These are phyloP conservation scores for Rhodamnia rubescens DNA, from an alignment of 345 rosid genomes.

Conservation along the genomic window DNA sequence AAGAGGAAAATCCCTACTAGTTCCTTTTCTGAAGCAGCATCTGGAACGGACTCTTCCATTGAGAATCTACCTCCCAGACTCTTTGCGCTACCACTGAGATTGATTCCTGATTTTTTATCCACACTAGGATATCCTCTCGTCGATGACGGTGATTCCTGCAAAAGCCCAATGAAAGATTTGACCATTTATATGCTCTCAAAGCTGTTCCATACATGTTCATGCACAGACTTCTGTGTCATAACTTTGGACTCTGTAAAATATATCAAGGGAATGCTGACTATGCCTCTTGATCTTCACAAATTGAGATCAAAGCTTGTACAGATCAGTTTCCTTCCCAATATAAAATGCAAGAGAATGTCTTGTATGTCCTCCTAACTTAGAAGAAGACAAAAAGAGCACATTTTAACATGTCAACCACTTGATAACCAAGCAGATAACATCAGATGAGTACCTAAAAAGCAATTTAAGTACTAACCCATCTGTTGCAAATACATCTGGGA, in stretches of 20 bases:
- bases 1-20: conserved; percentile 28
- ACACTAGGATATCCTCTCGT: conserved; percentile 10
- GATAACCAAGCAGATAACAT: neutral
- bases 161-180: neutral
- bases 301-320: neutral
- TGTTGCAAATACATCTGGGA: neutral
- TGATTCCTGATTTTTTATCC: conserved; percentile 7
- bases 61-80: conserved; percentile 29
- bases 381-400: neutral
- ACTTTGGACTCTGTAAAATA: neutral
- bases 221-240: neutral
- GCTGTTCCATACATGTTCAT: neutral
- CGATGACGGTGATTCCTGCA: conserved; percentile 7
- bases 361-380: neutral
- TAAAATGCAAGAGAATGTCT: neutral
- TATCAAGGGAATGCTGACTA: neutral
- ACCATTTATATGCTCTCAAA: neutral
- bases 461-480: neutral
- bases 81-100: neutral
- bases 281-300: neutral
- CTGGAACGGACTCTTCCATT: conserved; percentile 29
- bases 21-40: conserved; percentile 83
- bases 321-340: neutral
- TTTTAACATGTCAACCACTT: neutral
- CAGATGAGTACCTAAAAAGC: neutral